Evolutionary conservation across 441 rosid species (phyloP), one percentile per base, ranked within the genome.

Genomic region (California macrophylla): DNA sequence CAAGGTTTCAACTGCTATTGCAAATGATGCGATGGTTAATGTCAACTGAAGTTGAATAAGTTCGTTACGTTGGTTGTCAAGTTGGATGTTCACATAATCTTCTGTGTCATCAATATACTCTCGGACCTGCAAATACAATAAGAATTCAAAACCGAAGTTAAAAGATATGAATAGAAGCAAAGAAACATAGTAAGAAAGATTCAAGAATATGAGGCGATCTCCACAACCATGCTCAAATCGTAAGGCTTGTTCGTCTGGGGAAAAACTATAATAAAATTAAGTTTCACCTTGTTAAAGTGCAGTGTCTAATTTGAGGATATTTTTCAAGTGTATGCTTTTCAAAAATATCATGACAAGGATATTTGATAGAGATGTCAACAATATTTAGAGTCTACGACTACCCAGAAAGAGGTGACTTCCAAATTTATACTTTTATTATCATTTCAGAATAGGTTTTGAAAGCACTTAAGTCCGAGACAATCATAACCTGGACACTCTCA

Each of bases 51-150:
- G 87, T 81, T 93, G 95, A 77, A 93, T 93, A 72, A 93, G 91
- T 74, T 93, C 95, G 21, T 93, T 93, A 67, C 97, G 87, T 79
- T 89, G 97, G 78, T 88, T 88, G 77, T 89, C 96, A 1, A 93
- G 87, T 72, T 89, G 97, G 73, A 93, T 93, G 71, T 93, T 93
- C 65, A 93, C 97, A 15, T 91, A 91, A 75, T 91, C 98, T 80
- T 91, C 97, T 1, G 98, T 91, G 77, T 93, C 98, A 67, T 93
- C 98, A 34, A 93, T 91, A 72, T 91, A 91, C 72, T 93, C 98
- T 0, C 98, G 86, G 36, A 94, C 98, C 93, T 88, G 83, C 61
- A 68, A 69, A 68, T 54, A 58, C 70, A 72, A 42, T 16, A 54
- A n/a, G 32, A 21, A 32, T 56, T 9, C 18, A 26, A 8, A 4